Conservation (phyloP, 768 basidiomycete genomes). For the Tricholoma sp. region DNA sequence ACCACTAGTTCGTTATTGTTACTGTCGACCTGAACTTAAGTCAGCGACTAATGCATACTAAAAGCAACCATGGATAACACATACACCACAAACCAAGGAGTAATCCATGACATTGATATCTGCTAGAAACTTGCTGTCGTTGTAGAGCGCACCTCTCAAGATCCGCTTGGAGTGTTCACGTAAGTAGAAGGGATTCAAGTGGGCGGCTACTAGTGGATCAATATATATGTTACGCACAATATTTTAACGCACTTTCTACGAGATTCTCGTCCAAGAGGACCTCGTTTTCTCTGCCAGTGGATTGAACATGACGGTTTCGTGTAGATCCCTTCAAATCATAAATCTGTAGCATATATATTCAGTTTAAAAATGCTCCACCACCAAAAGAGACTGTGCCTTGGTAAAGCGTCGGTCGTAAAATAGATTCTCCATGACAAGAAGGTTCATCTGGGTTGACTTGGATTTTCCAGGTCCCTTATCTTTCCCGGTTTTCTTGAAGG, state of each 20-base stretch:
- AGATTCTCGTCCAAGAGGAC: constrained; percentile 96
- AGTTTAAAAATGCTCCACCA: neutral
- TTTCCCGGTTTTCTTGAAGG: constrained; percentile 76
- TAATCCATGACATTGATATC: constrained; percentile 98
- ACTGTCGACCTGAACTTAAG: constrained; percentile 61
- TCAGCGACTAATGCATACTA: neutral
- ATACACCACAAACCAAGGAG: constrained; percentile 82
- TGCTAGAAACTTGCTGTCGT: constrained; percentile 92
- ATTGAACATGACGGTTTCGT: constrained; percentile 87
- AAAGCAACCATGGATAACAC: constrained; percentile 4
- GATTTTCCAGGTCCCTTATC: constrained; percentile 61
- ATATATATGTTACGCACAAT: neutral
- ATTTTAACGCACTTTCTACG: constrained; percentile 63
- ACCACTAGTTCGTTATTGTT: constrained; percentile 87
- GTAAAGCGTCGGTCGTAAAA: constrained; percentile 91
- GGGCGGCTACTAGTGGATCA: constrained; percentile 51
- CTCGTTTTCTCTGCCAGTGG: constrained; percentile 87
- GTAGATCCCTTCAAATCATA: constrained; percentile 98
- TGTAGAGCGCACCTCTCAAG: constrained; percentile 83
- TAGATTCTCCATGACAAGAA: constrained; percentile 96
- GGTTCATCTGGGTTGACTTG: constrained; percentile 88
- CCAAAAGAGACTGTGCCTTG: constrained; percentile 47
- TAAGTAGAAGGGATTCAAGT: constrained; percentile 86
- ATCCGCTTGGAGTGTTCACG: constrained; percentile 97
- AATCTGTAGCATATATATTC: constrained; percentile 45